Base-by-base conservation (phyloP, 495 filamentous ascomycete species). In the Aspergillus nanangensis region DNA sequence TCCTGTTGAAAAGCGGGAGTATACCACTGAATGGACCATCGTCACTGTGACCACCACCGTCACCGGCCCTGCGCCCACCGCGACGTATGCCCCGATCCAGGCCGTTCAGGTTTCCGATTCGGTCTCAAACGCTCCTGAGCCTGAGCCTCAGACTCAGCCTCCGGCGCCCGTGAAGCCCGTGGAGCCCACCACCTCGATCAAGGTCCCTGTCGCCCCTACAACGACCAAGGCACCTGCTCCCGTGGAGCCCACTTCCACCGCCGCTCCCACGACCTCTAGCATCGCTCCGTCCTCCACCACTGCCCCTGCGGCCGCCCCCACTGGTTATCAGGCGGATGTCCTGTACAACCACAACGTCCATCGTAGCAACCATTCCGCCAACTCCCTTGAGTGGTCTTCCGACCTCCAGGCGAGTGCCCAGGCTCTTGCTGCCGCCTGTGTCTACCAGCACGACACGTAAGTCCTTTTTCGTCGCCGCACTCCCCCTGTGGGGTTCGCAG, bases 321-420 rank as follows among this genome's bases (percentile, higher is more conserved):
- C 61, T 22, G 44, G 45, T 36, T 84, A 83, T 62, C 51, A 71
- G 53, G 53, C 58, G 34, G 49, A 60, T 4, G 65, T 79, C 13
- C 58, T 91, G 31, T 72, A 81, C 57, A 80, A 85, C 65, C 93
- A 98, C 79, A 96, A 96, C 72, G 50, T 82, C 32, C 86, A 90
- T 66, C 91, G 93, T 54, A 75, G 77, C 60, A 90, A 88, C 70
- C 90, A 96, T 74, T 86, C 84, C 17, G 80, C 81, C 25, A 55
- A 61, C 13, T 76, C 70, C 29, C 52, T 97, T 17, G 58, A 51
- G 27, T 97, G 85, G 82, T 72, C 79, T 50, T 60, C 70, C 4
- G 65, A 67, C 38, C 73, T 89, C 32, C 83, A 83, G 31, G 46
- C 58, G n/a, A 85, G 71, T 34, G 90, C 93, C 20, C 50, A 62